Conservation (phyloP, 495 filamentous ascomycete genomes). For the Opeltia flavorubescens region DNA sequence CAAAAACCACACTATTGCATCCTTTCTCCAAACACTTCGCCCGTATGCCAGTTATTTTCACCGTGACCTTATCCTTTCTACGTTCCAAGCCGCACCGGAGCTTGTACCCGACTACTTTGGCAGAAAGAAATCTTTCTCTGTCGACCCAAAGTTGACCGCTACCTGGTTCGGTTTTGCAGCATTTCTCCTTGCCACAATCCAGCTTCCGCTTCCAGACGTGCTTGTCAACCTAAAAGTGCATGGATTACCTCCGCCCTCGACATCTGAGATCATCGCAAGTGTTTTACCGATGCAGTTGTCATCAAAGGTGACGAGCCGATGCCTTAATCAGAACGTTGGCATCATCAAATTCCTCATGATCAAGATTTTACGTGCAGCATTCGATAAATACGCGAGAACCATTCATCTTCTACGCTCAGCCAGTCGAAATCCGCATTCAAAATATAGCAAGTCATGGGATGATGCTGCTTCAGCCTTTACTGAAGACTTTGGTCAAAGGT, state of each 20-base stretch:
- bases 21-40: conserved; percentile 64
- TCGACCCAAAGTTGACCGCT: conserved; percentile 79
- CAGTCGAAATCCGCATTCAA: background rate
- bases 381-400: conserved; percentile 58
- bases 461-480: conserved; percentile 49
- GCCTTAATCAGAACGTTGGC: conserved; percentile 57
- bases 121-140: conserved; percentile 62
- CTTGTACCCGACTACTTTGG: conserved; percentile 74
- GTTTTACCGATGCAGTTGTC: conserved; percentile 73
- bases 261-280: conserved; percentile 58
- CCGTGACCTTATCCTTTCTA: conserved; percentile 60
- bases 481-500: conserved; percentile 61
- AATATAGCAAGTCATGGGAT: conserved; percentile 32
- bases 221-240: background rate
- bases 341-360: conserved; percentile 73
- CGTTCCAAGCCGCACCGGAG: conserved; percentile 72
- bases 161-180: conserved; percentile 91
- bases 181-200: conserved; percentile 66
- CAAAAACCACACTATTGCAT: conserved; percentile 55
- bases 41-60: conserved; percentile 73
- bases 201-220: conserved; percentile 48
- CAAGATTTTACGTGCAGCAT: conserved; percentile 58
- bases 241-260: conserved; percentile 41
- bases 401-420: conserved; percentile 30
- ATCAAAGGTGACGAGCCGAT: conserved; percentile 60